Base-by-base conservation (phyloP, 768 basidiomycete species). In the button mushroom (Agaricus bisporus) region DNA sequence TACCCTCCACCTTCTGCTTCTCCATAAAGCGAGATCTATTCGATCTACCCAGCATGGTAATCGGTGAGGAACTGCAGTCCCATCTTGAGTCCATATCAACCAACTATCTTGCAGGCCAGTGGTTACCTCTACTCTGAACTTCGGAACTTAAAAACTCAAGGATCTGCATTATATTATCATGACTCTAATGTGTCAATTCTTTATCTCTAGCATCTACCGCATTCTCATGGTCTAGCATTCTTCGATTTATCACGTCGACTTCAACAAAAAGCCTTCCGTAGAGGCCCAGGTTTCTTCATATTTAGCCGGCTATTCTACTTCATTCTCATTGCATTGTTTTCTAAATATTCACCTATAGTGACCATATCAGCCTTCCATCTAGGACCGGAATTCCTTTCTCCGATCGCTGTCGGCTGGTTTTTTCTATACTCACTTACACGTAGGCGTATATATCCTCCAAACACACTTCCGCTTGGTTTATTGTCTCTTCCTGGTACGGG, bases 1-100 rank as follows among this genome's bases (percentile, higher is more conserved):
- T 98, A 25, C 89, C 91, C 41, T 86, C 93, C 46, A 90, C 95
- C 18, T 95, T 95, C 70, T 97, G 95, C 67, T 97, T 97, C 67
- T 93, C 92, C 51, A 93, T 99, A 65, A 81, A 93, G 61, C 74
- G 95, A 59, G 95, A 98, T 65, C 74, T 95, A 22, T 94, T 94
- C 60, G 91, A 93, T 73, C 71, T 94, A 47, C 91, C 91, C 9
- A 91, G 88, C 66, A 79, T 92, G 56, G 88, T 94, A 47, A 91
- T 94, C 57, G 91, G 91, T 88, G 59, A 42, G 83, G 63, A 41
- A 3, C 32, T 10, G 28, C 32, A 17, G 28, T 36, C 6, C 7
- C 29, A 48, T 17, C 29, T 15, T 20, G 9, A 18, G 20, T 12
- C 25, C 14, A 11, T 14, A 42, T 50, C 18, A 54, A 35, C 12